These are phyloP conservation scores for Ceratobasidium sp. DNA, from an alignment of 1,284 basidiomycete genomes.

Conservation along the genomic window DNA sequence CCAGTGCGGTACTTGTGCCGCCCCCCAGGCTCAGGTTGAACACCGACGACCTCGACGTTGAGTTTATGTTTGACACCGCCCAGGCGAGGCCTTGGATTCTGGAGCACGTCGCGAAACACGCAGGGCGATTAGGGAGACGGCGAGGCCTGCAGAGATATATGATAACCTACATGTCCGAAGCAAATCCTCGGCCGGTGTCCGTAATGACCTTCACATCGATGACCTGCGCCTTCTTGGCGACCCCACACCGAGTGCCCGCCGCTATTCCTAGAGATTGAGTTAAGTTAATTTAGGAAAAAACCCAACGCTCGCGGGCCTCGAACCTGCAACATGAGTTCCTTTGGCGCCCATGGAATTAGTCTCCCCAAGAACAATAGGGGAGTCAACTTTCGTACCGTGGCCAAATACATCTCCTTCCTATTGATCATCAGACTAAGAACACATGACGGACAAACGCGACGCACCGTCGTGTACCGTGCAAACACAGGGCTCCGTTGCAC, in stretches of 20 bases:
- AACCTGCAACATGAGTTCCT: conserved; percentile 29
- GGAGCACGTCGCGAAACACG: conserved; percentile 4
- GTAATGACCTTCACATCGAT: conserved; percentile 45
- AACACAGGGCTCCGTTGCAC: conserved; percentile 32
- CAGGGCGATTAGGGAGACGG: neutral
- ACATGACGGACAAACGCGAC: neutral
- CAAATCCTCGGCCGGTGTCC: conserved; percentile 39
- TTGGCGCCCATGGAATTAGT: conserved; percentile 1
- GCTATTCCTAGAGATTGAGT: conserved; percentile 9
- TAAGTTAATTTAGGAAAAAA: neutral
- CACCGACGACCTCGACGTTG: conserved; percentile 28
- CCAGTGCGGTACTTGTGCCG: conserved; percentile 34
- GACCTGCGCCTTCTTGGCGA: conserved; percentile 42
- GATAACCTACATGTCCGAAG: conserved; percentile 17
- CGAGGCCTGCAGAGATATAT: neutral
- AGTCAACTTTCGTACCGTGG: conserved; percentile 12
- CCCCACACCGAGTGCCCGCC: conserved; percentile 39
- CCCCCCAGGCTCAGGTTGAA: conserved; percentile 41
- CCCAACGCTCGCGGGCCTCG: neutral
- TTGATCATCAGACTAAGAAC: neutral
- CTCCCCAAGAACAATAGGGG: neutral
- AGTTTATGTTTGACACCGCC: conserved; percentile 35
- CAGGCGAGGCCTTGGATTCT: conserved; percentile 32
- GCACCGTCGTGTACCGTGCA: conserved; percentile 39
- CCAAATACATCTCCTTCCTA: conserved; percentile 36